Evolutionary conservation across 306 rosid genomes (phyloP).

Genomic region (Rosa chinensis): DNA sequence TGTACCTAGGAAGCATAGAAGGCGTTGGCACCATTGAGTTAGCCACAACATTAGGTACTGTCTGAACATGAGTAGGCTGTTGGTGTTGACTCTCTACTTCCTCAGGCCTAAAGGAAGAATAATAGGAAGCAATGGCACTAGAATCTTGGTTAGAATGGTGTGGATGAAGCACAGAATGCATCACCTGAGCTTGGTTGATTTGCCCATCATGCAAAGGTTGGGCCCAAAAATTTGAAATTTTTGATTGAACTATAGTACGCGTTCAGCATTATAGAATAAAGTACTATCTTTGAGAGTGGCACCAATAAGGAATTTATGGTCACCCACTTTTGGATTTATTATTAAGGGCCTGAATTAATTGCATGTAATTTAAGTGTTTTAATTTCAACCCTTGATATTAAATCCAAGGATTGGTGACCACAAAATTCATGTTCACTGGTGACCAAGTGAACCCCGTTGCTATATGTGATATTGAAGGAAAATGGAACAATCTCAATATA

Average conservation of each 20-base stretch:
- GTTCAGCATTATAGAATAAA: neutral
- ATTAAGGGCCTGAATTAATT: neutral
- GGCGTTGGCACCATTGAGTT: neutral
- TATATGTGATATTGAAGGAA: neutral
- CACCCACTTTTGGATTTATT: neutral
- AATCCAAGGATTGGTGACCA: neutral
- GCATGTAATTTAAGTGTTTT: neutral
- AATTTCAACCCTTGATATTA: neutral
- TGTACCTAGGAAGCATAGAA: conserved; percentile 24
- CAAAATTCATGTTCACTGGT: neutral
- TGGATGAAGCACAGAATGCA: neutral
- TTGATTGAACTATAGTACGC: neutral
- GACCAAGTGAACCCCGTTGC: neutral
- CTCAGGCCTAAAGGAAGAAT: conserved; percentile 4
- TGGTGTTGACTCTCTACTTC: conserved; percentile 9
- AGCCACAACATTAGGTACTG: neutral
- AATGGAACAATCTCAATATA: neutral
- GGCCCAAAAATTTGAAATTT: neutral
- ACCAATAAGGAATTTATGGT: neutral
- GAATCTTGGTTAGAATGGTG: conserved; percentile 3
- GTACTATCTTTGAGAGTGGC: neutral
- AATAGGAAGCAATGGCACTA: neutral
- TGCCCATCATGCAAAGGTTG: conserved; percentile 5
- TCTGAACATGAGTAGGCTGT: conserved; percentile 5
- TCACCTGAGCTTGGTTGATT: neutral